Evolutionary conservation across 306 rosid species (phyloP), one percentile per base, ranked within the genome.

Genomic region (Elaeagnus macrophylla): DNA sequence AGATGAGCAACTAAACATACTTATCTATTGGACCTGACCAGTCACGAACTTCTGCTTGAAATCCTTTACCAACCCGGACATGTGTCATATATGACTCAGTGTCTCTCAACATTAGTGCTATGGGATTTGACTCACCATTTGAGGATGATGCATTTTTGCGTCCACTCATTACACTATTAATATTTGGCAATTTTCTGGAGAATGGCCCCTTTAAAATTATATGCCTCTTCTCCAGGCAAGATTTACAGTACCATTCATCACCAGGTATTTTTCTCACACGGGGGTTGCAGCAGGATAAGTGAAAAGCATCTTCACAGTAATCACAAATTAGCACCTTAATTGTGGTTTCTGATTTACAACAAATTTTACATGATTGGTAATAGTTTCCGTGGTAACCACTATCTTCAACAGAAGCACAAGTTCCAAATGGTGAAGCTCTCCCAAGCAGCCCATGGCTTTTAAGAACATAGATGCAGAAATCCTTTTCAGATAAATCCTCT

Each of bases 241-340:
- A 72, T 69, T 80, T 74, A 57, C 97, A 90, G 81, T 77, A 86
- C 97, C 97, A 90, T 62, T 90, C 95, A 71, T 86, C 97, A 39
- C 51, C 43, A 11, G 85, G 84, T 60, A 78, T 36, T 43, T 61
- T 80, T 75, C 76, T 84, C 51, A 72, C 56, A 13, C 83, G 85
- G 12, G 83, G 76, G 51, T 75, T 68, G 79, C 75, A 75, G 72
- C 97, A 90, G 16, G 81, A 78, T 20, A 77, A 74, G 52, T 90
- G 97, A 72, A 79, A 83, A 66, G 91, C 87, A 57, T 81, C 86
- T 68, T 90, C 95, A 76, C 97, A 90, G 60, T 76, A 17, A 78
- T 90, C 97, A 72, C 97, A 90, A 62, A 90, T 74, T 53, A 90
- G 82, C 95, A 90, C 63, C 51, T 76, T 79, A 67, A 46, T 19